Base-by-base conservation (phyloP, 2,329 filamentous ascomycete species). In the Sclerotinia spermophila region DNA sequence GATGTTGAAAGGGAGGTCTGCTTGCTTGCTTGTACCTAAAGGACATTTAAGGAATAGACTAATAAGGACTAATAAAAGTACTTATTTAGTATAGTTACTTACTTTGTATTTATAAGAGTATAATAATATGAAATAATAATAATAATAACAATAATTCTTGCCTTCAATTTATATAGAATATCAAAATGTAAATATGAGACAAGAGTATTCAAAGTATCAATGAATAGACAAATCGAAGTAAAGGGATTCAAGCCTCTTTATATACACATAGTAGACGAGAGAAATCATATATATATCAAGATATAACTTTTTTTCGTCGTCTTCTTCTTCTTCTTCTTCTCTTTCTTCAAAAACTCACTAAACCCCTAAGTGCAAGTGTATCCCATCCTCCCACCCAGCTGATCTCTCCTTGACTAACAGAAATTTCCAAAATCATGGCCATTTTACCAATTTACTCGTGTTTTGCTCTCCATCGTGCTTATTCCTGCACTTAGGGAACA, bases 351-450 rank as follows among this genome's bases (percentile, higher is more conserved):
- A 68, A 68, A 60, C 66, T 68, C 56, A 72, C 71, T 72, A 72
- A 67, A 55, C 71, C 71, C 33, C 33, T 72, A 72, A 72, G 58
- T 72, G 69, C 71, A 72, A 38, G 65, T 68, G 48, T 53, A 68
- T 71, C 69, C 71, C 24, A n/a, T 64, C 48, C 21, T 27, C 27
- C 44, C 35, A 27, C 55, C 11, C 66, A 68, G 66, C 66, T 68
- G 66, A 60, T 58, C 55, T 38, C 38, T 44, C 19, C n/a, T 58
- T 64, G 60, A 64, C 60, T 64, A 64, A 64, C 30, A 64, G 42
- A 64, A 48, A 48, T 48, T n/a, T 19, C 11, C 6, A 15, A 48
- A 5, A 48, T 11, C 30, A 64, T n/a, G 19, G 35, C 21, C 60
- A 42, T 40, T 40, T 40, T 40, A 21, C 24, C 45, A 51, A n/a